Conservation (phyloP, 345 rosid species). For the Excoecaria agallocha region DNA sequence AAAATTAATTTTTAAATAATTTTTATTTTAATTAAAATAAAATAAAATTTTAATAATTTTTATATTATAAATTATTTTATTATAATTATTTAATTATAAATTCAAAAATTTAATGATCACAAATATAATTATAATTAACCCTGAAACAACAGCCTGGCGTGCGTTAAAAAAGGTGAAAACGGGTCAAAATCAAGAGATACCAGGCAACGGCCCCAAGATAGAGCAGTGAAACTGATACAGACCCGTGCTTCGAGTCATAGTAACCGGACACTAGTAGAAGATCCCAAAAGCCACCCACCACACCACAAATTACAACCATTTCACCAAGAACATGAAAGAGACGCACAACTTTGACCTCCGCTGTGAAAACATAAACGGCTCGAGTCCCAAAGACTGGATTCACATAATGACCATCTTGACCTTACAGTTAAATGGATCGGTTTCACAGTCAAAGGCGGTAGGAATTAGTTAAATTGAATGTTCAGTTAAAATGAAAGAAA, state of each 20-base stretch:
- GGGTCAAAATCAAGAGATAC: constrained; percentile 6
- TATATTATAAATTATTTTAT: too few species aligned
- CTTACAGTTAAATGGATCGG: neutral
- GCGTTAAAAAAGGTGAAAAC: too few species aligned
- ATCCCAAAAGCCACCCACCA: constrained; percentile 19
- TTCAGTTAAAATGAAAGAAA: neutral
- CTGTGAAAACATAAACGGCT: neutral
- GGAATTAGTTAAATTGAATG: neutral
- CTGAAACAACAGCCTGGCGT: neutral
- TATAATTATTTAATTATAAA: too few species aligned
- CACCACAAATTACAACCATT: neutral
- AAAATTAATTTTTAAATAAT: too few species aligned
- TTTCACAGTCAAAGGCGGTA: neutral
- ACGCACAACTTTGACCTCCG: constrained; percentile 28
- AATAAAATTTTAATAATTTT: too few species aligned
- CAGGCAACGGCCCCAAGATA: constrained; percentile 7
- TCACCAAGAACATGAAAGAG: too few species aligned
- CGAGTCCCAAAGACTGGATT: neutral
- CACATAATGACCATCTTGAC: constrained; percentile 2
- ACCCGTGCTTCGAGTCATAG: constrained; percentile 32
- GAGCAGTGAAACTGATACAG: constrained; percentile 15
- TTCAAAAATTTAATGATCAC: too few species aligned
- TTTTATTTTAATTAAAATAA: too few species aligned
- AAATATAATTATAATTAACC: too few species aligned
- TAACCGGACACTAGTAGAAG: constrained; percentile 23